Percentiles rank a stretch among this genome's conserved stretches.
Conservation (phyloP, 2,329 filamentous ascomycete species). For the Penicillium freii region DNA sequence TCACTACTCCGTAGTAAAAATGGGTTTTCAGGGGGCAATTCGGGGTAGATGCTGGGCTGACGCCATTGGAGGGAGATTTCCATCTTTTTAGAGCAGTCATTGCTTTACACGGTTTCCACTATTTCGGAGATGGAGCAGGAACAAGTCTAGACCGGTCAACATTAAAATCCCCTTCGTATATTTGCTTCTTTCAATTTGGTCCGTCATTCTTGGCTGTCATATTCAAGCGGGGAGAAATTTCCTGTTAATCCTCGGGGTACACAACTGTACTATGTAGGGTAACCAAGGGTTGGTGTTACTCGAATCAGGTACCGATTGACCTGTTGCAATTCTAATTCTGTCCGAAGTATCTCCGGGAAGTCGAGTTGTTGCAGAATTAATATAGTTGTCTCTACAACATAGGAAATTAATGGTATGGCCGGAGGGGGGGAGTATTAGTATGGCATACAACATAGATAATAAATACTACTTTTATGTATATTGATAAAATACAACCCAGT, state of each 20-base stretch:
- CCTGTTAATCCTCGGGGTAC: slow-evolving; percentile 5
- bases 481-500: not conserved
- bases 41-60: slow-evolving; percentile 14
- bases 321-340: slow-evolving; percentile 5
- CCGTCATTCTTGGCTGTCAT: slow-evolving; percentile 5
- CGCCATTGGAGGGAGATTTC: slow-evolving; percentile 10
- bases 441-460: not conserved
- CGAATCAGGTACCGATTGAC: slow-evolving; percentile 25
- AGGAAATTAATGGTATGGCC: not conserved
- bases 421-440: no score
- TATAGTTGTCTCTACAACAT: not conserved
- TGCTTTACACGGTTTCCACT: not conserved
- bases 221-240: slow-evolving; percentile 5
- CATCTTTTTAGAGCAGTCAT: not conserved
- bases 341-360: slow-evolving; percentile 4
- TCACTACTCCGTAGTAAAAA: not conserved
- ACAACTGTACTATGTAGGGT: slow-evolving; percentile 9
- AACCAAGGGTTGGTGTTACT: slow-evolving; percentile 6
- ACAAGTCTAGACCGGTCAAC: slow-evolving; percentile 24
- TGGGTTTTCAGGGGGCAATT: not conserved
- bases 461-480: not conserved
- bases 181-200: slow-evolving; percentile 18
- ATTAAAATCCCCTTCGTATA: slow-evolving; percentile 20
- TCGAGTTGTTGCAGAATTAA: not conserved
- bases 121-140: slow-evolving; percentile 22